Base-by-base conservation (phyloP, 305 asterid genomes). In the Petunia hybrid region DNA sequence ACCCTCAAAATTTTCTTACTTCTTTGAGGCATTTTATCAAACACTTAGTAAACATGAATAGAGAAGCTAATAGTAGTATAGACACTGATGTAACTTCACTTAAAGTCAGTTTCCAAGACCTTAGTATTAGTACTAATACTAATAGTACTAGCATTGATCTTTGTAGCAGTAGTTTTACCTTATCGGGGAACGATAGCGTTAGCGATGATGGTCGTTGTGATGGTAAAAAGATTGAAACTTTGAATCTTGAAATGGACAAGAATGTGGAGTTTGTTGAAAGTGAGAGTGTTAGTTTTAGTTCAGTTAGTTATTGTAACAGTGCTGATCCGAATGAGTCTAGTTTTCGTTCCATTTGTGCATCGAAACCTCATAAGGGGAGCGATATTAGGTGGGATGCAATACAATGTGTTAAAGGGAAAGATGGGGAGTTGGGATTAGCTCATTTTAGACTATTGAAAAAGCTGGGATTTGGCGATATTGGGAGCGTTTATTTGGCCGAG, bases 401-500 rank as follows among this genome's bases (percentile, higher is more conserved):
- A 55, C 99, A 93, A 10, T 61, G 78, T n/a, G 90, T 91, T 65
- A 84, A 83, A 76, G 88, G 82, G 42, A 89, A 82, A 31, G 98
- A 89, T 85, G 96, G 93, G 74, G 93, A 87, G 82, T 74, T 95
- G 89, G 97, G 98, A 0, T 86, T 95, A 83, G 95, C 96, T 80
- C 94, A 95, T 82, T 95, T 95, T 86, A 90, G 97, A 91, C 91
- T 94, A 71, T 78, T 95, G 89, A 95, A 94, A 85, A 95, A 94
- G 76, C 69, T 95, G 91, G 99, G 98, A 4, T 95, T 92, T 89
- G 99, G 99, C 61, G 99, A 95, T 80, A 95, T 95, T 83, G 98
- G 99, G 85, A 95, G 99, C 36, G 99, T 95, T 80, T 95, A 95
- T 76, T 90, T 94, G 51, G 96, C 98, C 1, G 99, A 95, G 92